These are phyloP conservation scores for Linnemannia hyalina DNA, from an alignment of 192 early-diverging fungal species.

Conservation along the genomic window DNA sequence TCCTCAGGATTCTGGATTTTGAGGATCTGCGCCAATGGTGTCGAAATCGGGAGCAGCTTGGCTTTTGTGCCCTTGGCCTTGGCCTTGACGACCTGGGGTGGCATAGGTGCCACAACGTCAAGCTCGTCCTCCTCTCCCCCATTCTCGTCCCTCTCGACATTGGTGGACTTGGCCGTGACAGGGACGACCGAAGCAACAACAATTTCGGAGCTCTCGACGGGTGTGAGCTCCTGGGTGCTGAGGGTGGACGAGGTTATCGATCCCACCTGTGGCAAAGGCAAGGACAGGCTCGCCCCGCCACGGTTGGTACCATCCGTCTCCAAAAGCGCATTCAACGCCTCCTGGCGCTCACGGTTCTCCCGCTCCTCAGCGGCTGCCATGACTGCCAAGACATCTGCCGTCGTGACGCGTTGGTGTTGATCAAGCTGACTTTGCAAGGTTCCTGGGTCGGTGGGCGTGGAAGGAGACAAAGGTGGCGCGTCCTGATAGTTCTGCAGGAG, in stretches of 20 bases:
- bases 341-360: not conserved
- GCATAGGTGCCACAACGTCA: not conserved
- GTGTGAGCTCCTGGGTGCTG: slow-evolving; percentile 9
- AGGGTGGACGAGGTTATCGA: not conserved
- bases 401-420: not conserved
- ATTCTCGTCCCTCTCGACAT: not conserved
- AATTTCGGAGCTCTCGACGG: not conserved
- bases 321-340: not conserved
- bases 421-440: not conserved
- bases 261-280: not conserved
- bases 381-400: not conserved
- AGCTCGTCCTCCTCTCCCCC: slow-evolving; percentile 3
- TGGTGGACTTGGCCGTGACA: not conserved
- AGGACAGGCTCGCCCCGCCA: not conserved
- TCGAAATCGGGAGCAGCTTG: slow-evolving; percentile 44
- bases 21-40: slow-evolving; percentile 38
- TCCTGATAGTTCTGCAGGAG: slow-evolving; percentile 20
- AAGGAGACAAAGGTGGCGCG: not conserved
- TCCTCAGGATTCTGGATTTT: slow-evolving; percentile 36
- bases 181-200: not conserved
- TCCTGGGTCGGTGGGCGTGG: not conserved
- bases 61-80: slow-evolving; percentile 29
- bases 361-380: not conserved
- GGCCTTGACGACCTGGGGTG: not conserved
- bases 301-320: not conserved